Percentiles rank a stretch among this genome's conserved stretches.
Evolutionary conservation across 352 stramenopile genomes (phyloP).

Genomic region (Hyaloperonospora brassicae): DNA sequence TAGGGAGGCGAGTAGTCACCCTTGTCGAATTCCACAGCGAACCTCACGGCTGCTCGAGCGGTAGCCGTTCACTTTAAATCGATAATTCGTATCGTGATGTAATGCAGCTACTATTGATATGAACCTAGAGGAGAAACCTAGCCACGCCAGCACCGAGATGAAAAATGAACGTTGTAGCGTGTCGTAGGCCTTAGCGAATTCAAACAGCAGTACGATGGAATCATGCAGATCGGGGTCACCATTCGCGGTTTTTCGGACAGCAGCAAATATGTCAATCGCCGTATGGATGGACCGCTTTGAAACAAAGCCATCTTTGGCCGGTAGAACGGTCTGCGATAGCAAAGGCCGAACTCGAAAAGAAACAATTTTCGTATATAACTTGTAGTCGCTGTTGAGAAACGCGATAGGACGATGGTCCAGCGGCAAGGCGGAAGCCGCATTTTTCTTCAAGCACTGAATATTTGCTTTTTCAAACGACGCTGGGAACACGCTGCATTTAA

Average conservation of each 20-base stretch:
- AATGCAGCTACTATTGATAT: no score
- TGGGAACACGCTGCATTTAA: not conserved
- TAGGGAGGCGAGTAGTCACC: no score
- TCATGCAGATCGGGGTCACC: no score
- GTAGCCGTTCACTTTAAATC: no score
- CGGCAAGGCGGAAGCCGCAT: not conserved
- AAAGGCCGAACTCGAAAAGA: not conserved
- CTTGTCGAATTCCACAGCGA: no score
- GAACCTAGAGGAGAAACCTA: not conserved
- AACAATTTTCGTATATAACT: not conserved
- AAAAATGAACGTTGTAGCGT: not conserved
- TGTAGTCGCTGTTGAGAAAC: not conserved
- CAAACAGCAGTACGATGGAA: no score
- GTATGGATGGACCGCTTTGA: not conserved
- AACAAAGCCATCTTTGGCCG: not conserved
- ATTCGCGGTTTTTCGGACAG: no score
- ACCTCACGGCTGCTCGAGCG: no score
- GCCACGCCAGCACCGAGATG: not conserved
- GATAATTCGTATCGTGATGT: no score
- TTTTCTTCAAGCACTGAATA: no score
- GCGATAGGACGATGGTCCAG: not conserved
- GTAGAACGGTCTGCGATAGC: not conserved
- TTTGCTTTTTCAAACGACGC: no score
- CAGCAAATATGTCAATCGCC: no score
- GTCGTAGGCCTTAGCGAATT: not conserved